A percentile compares a stretch with the other conserved stretches of the same genome.
Evolutionary conservation across 2,329 filamentous ascomycete genomes (phyloP).

Genomic region (Venturia effusa): DNA sequence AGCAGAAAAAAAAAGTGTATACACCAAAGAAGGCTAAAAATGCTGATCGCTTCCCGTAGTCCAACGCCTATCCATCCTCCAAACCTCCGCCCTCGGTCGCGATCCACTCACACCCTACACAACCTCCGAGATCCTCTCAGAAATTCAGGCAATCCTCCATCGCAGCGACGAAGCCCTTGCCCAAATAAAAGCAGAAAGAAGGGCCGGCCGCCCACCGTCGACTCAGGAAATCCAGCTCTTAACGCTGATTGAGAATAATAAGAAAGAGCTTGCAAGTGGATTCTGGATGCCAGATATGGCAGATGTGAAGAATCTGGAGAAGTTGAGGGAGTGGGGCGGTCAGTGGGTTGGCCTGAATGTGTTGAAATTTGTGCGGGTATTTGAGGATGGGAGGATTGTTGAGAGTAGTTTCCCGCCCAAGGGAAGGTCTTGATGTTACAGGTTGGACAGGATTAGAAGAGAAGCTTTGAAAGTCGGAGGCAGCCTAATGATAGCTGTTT

Average conservation of each 20-base stretch:
- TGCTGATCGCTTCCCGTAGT: slow-evolving; percentile 21
- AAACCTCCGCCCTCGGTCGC: background rate
- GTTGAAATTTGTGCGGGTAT: slow-evolving; percentile 67
- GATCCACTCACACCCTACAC: background rate
- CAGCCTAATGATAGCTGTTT: background rate
- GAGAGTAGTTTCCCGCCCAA: slow-evolving; percentile 69
- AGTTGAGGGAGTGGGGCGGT: slow-evolving; percentile 66
- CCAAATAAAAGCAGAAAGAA: slow-evolving; percentile 54
- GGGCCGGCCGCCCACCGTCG: slow-evolving; percentile 68
- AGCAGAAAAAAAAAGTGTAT: background rate
- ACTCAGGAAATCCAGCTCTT: slow-evolving; percentile 68
- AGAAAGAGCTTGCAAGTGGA: slow-evolving; percentile 71
- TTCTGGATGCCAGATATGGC: slow-evolving; percentile 80
- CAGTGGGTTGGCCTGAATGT: slow-evolving; percentile 71
- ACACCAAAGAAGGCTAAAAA: slow-evolving; percentile 24
- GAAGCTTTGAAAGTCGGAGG: background rate
- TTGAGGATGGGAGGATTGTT: slow-evolving; percentile 51
- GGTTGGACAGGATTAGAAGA: background rate
- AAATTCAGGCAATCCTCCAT: slow-evolving; percentile 43
- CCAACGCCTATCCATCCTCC: slow-evolving; percentile 36
- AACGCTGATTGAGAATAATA: slow-evolving; percentile 57
- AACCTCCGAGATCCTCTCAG: background rate
- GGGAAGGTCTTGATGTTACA: slow-evolving; percentile 12
- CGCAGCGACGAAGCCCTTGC: slow-evolving; percentile 63
- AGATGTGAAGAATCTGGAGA: slow-evolving; percentile 51